These are phyloP conservation scores for Aspergillus eucalypticola DNA, from an alignment of 2,329 filamentous ascomycete genomes.

Conservation along the genomic window DNA sequence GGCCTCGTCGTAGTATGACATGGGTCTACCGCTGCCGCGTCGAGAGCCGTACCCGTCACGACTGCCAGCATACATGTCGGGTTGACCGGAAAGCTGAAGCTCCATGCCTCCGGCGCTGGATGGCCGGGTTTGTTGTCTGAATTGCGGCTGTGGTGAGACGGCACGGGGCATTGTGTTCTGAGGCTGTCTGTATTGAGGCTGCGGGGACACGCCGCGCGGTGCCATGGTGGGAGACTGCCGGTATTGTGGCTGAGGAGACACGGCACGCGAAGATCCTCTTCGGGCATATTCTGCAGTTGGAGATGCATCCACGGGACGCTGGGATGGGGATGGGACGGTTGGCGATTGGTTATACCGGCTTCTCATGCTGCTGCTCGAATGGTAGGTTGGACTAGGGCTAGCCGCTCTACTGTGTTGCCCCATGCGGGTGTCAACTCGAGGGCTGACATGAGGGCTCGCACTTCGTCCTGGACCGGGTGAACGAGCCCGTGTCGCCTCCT, in stretches of 20 bases:
- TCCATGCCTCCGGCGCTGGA: constrained; percentile 61
- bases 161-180: constrained; percentile 44
- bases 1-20: constrained; percentile 53
- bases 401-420: constrained; percentile 46
- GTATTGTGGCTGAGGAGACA: constrained; percentile 15
- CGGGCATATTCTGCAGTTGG: constrained; percentile 47
- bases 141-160: constrained; percentile 56
- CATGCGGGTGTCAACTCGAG: constrained; percentile 37
- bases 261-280: constrained; percentile 30
- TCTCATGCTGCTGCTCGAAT: constrained; percentile 45
- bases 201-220: constrained; percentile 13
- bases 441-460: constrained; percentile 33
- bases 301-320: constrained; percentile 34
- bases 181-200: constrained; percentile 19
- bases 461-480: constrained; percentile 69
- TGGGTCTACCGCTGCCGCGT: constrained; percentile 45
- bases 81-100: constrained; percentile 63
- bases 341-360: constrained; percentile 43
- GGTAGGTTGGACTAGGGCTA: constrained; percentile 48
- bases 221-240: constrained; percentile 7
- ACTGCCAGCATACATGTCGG: constrained; percentile 57
- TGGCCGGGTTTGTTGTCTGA: constrained; percentile 52
- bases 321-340: constrained; percentile 32
- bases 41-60: constrained; percentile 36
- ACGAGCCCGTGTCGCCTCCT: constrained; percentile 50